Conservation (phyloP, 306 rosid genomes). For the Argentina anserina region DNA sequence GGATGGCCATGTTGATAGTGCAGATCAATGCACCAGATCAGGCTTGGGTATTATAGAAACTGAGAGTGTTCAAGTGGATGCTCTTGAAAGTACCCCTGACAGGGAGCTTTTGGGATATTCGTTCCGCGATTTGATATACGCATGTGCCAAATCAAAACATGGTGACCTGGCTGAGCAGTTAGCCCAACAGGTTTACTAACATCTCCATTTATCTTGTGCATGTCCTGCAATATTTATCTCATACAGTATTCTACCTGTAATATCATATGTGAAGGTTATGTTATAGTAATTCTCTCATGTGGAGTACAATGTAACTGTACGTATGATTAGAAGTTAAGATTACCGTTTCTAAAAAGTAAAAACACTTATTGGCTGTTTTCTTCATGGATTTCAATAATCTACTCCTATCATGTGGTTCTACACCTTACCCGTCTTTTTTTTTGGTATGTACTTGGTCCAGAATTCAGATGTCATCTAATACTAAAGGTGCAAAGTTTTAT, state of each 20-base stretch:
- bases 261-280: not conserved
- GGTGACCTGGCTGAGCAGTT: slow-evolving; percentile 54
- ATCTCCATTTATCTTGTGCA: slow-evolving; percentile 13
- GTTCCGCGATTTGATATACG: slow-evolving; percentile 57
- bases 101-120: slow-evolving; percentile 53
- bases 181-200: slow-evolving; percentile 51
- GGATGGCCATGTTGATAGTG: too few species aligned
- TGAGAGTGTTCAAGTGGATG: slow-evolving; percentile 28
- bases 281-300: not conserved
- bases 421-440: slow-evolving; percentile 30
- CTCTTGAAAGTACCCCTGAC: slow-evolving; percentile 15
- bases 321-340: slow-evolving; percentile 40
- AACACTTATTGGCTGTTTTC: slow-evolving; percentile 23
- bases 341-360: slow-evolving; percentile 51
- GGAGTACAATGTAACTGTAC: not conserved
- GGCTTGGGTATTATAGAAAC: slow-evolving; percentile 15
- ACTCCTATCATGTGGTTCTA: not conserved
- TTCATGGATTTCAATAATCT: not conserved
- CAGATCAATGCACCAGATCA: too few species aligned
- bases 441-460: slow-evolving; percentile 10
- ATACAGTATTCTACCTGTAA: not conserved
- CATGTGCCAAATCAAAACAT: slow-evolving; percentile 44
- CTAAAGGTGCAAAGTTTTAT: slow-evolving; percentile 32
- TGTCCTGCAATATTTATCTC: slow-evolving; percentile 3
- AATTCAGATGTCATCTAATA: slow-evolving; percentile 32